These are phyloP conservation scores for Detonula confervacea DNA, from an alignment of 352 stramenopile genomes.

Conservation along the genomic window DNA sequence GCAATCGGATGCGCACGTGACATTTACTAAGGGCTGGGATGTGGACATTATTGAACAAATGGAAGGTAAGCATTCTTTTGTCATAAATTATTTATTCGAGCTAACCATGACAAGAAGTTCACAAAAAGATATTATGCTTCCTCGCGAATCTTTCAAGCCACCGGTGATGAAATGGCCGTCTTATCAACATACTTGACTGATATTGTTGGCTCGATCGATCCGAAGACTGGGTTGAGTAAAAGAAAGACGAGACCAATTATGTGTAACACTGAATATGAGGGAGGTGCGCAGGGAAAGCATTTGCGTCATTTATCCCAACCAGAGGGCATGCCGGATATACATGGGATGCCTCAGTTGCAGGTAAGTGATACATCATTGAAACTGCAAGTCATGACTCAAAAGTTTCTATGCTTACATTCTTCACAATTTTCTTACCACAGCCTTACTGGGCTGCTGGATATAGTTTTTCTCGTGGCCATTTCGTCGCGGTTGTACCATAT, in stretches of 20 bases:
- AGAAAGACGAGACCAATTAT: slow-evolving; percentile 74
- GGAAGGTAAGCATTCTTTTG: too few relatives aligned
- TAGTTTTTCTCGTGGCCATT: slow-evolving; percentile 72
- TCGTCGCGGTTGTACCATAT: slow-evolving; percentile 72
- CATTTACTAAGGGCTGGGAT: slow-evolving; percentile 48
- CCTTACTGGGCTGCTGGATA: slow-evolving; percentile 80
- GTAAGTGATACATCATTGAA: slow-evolving; percentile 15
- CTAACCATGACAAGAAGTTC: too few relatives aligned
- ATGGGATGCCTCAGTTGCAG: slow-evolving; percentile 63
- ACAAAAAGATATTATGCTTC: slow-evolving; percentile 61
- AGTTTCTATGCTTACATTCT: background rate
- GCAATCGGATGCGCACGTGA: slow-evolving; percentile 83
- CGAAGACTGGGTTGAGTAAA: slow-evolving; percentile 39
- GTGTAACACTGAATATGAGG: slow-evolving; percentile 76
- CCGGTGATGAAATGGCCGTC: slow-evolving; percentile 77
- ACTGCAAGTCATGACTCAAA: background rate
- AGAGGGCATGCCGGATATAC: slow-evolving; percentile 43
- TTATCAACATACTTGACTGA: slow-evolving; percentile 77
- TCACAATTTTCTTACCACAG: slow-evolving; percentile 21
- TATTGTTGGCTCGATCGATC: slow-evolving; percentile 60
- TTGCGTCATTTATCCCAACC: slow-evolving; percentile 67
- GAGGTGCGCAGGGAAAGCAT: slow-evolving; percentile 51
- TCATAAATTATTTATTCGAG: too few relatives aligned
- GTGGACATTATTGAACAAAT: slow-evolving; percentile 68
- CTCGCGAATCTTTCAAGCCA: too few relatives aligned